These are phyloP conservation scores for Triangularia verruculosa DNA, from an alignment of 2,329 filamentous ascomycete genomes.

Conservation along the genomic window DNA sequence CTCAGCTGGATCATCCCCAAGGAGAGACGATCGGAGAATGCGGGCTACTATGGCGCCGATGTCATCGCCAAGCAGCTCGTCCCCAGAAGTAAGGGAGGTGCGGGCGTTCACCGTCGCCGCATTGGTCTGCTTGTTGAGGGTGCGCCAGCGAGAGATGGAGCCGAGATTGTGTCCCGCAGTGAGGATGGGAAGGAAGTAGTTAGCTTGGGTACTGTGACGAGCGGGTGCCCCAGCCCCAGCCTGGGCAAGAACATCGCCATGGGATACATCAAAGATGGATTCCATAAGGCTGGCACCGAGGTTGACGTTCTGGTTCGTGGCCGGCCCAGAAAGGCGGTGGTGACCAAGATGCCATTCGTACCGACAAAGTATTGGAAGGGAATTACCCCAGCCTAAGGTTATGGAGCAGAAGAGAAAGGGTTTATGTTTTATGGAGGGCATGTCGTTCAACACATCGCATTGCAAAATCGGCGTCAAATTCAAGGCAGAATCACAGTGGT, in stretches of 20 bases:
- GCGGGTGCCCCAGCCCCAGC: constrained; percentile 83
- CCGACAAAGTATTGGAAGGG: constrained; percentile 70
- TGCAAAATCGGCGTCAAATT: constrained; percentile 7
- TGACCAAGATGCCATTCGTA: constrained; percentile 88
- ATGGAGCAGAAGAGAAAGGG: neutral
- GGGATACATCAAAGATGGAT: constrained; percentile 80
- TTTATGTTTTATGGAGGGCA: neutral
- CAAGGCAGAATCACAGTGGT: neutral
- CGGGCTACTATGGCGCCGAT: constrained; percentile 82
- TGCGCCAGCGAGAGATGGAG: constrained; percentile 85
- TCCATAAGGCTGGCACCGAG: constrained; percentile 82
- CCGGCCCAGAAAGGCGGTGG: constrained; percentile 68
- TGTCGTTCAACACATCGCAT: constrained; percentile 22
- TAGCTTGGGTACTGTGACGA: constrained; percentile 78
- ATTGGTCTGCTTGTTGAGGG: constrained; percentile 81
- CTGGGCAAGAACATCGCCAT: constrained; percentile 91
- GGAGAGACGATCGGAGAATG: constrained; percentile 60
- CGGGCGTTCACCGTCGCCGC: constrained; percentile 67
- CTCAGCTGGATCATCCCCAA: constrained; percentile 81
- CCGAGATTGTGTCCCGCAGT: constrained; percentile 61
- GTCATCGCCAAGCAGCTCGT: constrained; percentile 74
- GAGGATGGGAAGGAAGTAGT: constrained; percentile 47
- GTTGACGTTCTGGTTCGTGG: constrained; percentile 75
- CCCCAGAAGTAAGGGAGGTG: constrained; percentile 67
- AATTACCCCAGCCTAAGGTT: constrained; percentile 18